Evolutionary conservation across 306 rosid species (phyloP), one percentile per base, ranked within the genome.

Genomic region (Parietaria judaica): DNA sequence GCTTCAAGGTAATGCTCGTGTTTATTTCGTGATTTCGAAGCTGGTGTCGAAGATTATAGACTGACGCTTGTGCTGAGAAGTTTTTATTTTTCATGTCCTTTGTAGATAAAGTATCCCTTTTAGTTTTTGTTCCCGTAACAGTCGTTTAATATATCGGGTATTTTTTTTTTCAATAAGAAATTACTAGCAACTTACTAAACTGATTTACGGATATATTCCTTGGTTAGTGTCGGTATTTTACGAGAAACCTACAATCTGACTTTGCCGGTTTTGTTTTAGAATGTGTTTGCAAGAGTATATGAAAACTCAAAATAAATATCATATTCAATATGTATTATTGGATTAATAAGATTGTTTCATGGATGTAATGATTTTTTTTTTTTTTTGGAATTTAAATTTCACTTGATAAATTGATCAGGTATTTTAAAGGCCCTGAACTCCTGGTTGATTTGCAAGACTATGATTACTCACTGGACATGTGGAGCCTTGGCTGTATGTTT

Each of bases 361-460:
- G 31, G 31, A 23, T 23, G 31, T 23, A 23, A 23, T 23, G 31
- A 23, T 23, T 0, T 23, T 23, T 23, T 23, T 0, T 23, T 23
- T 23, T 23, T 23, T 23, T 23, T 23, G 1, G 31, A 23, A 23
- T 23, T 23, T 23, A 23, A 23, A 23, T 23, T 23, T 49, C 6
- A n/a, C 53, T 54, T 52, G 12, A 34, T 61, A 23, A 36, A 36
- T 66, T 45, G 34, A 35, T 53, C 47, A 77, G 81, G 76, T 70
- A 77, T 65, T 77, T 73, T 61, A 72, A 72, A 44, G 83, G 83
- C 14, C 83, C 83, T 47, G 83, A 78, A 74, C 79, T 78, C 47
- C 68, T 74, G 23, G 74, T 78, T 44, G 83, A 78, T 74, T 70
- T 78, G 60, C 83, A 78, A 67, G 77, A 78, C 46, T 70, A 74